Base-by-base conservation (phyloP, 257 asterid genomes). In the Solanum rostratum region DNA sequence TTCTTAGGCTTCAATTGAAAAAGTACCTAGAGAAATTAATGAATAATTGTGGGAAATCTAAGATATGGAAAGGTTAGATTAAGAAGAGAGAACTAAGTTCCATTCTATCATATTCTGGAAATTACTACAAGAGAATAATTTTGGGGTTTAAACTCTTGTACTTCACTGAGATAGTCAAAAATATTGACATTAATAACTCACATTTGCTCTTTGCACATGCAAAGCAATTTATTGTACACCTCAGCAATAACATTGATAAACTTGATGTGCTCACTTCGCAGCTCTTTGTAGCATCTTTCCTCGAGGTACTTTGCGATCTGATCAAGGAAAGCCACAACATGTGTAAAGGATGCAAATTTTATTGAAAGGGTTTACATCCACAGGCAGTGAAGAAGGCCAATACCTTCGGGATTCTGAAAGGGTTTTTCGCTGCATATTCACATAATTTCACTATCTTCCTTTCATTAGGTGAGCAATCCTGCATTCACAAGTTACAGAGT, bases 361-460 rank as follows among this genome's bases (percentile, higher is more conserved):
- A 13, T 27, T 18, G 6, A 30, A 4, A 68, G 78, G 30, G 10
- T 4, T 16, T 9, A 83, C 41, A 24, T 83, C 10, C 53, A 83
- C 24, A 43, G 54, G 50, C 39, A 29, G 52, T 10, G 50, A 24
- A 49, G 20, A 59, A 81, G 54, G 81, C 16, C 24, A 52, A 73
- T 86, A 97, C 99, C 97, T 93, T 97, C 11, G 99, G 99, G 78
- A 97, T 94, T 81, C 98, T 92, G 84, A 90, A 74, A 87, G 98
- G 97, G 85, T 97, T 97, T 92, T 93, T 97, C 22, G 91, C 93
- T 33, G 99, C 99, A 92, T 97, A 97, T 89, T 95, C 99, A 86
- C 98, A 97, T 62, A 97, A 90, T 88, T 95, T 97, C 49, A 85
- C 90, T 80, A 97, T 92, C 88, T 93, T 97, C 85, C 99, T 90